phyloP scores from a whole-genome alignment of 768 basidiomycete species.

The Glaciozyma antarctica region DNA sequence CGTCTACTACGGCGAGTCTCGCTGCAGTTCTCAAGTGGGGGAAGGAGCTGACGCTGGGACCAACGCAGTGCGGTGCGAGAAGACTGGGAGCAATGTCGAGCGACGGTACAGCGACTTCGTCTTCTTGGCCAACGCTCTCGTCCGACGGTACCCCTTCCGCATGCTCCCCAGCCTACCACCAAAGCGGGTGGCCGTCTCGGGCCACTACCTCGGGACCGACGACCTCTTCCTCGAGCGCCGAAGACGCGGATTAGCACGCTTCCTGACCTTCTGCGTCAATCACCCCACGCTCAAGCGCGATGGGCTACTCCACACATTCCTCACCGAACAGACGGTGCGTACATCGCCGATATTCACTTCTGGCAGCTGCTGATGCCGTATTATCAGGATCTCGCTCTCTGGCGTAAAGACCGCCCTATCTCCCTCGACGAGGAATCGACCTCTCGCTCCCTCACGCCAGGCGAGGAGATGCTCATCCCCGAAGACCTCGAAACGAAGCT shows the following conservation, averaged over 20 bases:
- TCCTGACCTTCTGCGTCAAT: constrained; percentile 74
- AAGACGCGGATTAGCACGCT: constrained; percentile 71
- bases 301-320: constrained; percentile 21
- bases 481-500: constrained; percentile 87
- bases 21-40: background rate
- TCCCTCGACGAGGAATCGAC: constrained; percentile 79
- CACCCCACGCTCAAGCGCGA: constrained; percentile 69
- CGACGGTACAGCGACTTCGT: constrained; percentile 89
- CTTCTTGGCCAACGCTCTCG: constrained; percentile 76
- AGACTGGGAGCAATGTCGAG: constrained; percentile 48
- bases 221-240: constrained; percentile 85
- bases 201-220: constrained; percentile 51
- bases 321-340: constrained; percentile 19
- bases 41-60: background rate
- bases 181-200: constrained; percentile 63
- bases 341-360: no score
- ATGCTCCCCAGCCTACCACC: constrained; percentile 78
- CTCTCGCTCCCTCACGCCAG: constrained; percentile 37
- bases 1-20: background rate
- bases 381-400: constrained; percentile 63
- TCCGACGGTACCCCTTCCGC: constrained; percentile 85
- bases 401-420: constrained; percentile 68
- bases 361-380: background rate
- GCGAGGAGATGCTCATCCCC: constrained; percentile 74
- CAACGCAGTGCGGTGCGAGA: background rate